phyloP scores from a whole-genome alignment of 495 filamentous ascomycete species.

The Neurospora sp. region DNA sequence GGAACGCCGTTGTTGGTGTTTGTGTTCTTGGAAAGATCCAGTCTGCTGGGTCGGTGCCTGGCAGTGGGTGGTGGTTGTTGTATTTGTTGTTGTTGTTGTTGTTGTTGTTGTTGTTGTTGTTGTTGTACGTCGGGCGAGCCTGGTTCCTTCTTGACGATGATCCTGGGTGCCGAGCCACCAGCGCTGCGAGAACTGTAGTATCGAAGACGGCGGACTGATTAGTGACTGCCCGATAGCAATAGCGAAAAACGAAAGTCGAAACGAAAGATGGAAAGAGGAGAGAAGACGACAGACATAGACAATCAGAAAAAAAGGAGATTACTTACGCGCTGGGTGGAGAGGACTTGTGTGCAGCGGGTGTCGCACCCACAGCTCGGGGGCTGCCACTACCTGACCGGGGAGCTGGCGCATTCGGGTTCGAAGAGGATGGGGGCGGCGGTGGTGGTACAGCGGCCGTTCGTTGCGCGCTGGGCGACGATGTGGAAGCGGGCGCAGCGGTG shows the following conservation, averaged over 20 bases:
- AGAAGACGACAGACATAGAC: background rate
- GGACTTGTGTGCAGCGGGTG: slow-evolving; percentile 31
- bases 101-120: background rate
- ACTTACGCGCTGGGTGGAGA: slow-evolving; percentile 45
- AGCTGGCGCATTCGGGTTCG: slow-evolving; percentile 28
- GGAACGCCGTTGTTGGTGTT: slow-evolving; percentile 43
- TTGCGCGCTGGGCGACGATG: slow-evolving; percentile 34
- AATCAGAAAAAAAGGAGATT: slow-evolving; percentile 16
- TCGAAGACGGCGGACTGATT: slow-evolving; percentile 4
- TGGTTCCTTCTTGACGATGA: slow-evolving; percentile 94
- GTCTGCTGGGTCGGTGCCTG: slow-evolving; percentile 75
- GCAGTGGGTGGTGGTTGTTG: slow-evolving; percentile 31
- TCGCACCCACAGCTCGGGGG: slow-evolving; percentile 32
- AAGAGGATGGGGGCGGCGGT: slow-evolving; percentile 25
- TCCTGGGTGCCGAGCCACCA: slow-evolving; percentile 51
- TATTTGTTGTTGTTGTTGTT: background rate
- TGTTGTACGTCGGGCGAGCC: slow-evolving; percentile 60
- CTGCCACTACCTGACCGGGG: slow-evolving; percentile 41
- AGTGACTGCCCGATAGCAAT: slow-evolving; percentile 4
- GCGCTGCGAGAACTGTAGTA: slow-evolving; percentile 39
- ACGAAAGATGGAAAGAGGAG: slow-evolving; percentile 6
- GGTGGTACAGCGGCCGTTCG: slow-evolving; percentile 29
- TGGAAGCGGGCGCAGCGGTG: slow-evolving; percentile 24
- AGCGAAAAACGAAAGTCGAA: slow-evolving; percentile 7
- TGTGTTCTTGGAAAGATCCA: slow-evolving; percentile 77